phyloP scores from a whole-genome alignment of 345 rosid genomes.

The Hibiscus trionum region DNA sequence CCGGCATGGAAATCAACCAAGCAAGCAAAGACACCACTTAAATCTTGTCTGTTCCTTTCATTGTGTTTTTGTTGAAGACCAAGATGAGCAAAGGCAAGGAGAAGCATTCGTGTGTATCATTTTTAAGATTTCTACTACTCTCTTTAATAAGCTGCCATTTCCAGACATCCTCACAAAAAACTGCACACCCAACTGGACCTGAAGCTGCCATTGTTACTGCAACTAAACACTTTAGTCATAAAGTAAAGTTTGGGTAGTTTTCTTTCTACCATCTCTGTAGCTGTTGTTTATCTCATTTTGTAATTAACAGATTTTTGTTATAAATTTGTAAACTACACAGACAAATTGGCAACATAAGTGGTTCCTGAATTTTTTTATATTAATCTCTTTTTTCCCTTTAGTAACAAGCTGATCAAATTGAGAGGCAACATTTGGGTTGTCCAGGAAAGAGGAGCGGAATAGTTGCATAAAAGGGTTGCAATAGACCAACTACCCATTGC shows the following conservation, averaged over 20 bases:
- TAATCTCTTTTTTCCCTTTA: too few species aligned
- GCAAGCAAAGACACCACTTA: neutral
- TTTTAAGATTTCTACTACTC: neutral
- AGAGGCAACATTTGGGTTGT: too few species aligned
- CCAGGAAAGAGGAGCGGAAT: too few species aligned
- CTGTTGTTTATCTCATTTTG: too few species aligned
- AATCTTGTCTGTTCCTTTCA: neutral
- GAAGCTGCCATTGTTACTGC: conserved; percentile 27
- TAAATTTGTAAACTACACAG: too few species aligned
- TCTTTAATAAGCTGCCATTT: neutral
- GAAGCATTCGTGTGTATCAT: neutral
- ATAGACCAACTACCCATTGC: too few species aligned
- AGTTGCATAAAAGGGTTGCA: too few species aligned
- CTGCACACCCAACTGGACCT: neutral
- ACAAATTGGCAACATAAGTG: too few species aligned
- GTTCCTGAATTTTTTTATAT: too few species aligned
- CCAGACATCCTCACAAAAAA: neutral
- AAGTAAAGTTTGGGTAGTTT: conserved; percentile 9
- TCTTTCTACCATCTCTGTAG: neutral
- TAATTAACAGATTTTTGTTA: too few species aligned
- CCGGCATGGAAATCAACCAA: neutral
- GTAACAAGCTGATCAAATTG: too few species aligned
- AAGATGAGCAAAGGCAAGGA: conserved; percentile 12
- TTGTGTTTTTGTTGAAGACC: neutral
- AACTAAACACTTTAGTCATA: conserved; percentile 38